These are phyloP conservation scores for Senecio squalidus DNA, from an alignment of 140 eudicot species.

Conservation along the genomic window DNA sequence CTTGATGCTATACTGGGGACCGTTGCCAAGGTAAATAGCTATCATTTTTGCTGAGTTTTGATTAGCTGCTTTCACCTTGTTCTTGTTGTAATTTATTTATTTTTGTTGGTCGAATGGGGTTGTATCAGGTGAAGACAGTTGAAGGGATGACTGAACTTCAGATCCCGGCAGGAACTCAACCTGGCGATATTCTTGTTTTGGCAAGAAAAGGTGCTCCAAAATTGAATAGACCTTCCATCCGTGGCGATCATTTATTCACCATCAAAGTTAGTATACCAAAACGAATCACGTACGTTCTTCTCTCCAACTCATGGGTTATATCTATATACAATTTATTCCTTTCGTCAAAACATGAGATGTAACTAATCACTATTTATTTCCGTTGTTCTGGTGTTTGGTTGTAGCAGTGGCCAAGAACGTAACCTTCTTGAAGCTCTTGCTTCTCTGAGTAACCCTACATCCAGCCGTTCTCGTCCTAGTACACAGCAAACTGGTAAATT, in stretches of 20 bases:
- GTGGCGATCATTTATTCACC: conserved; percentile 91
- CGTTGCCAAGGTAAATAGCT: conserved; percentile 50
- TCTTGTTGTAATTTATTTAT: background rate
- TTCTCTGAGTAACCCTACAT: conserved; percentile 40
- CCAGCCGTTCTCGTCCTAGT: conserved; percentile 47
- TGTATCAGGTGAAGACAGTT: conserved; percentile 84
- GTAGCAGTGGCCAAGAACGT: conserved; percentile 66
- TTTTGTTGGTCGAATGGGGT: conserved; percentile 1
- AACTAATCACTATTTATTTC: background rate
- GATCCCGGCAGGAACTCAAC: conserved; percentile 96
- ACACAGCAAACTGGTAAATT: conserved; percentile 57
- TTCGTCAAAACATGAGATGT: background rate
- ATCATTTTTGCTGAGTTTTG: background rate
- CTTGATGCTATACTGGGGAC: conserved; percentile 94
- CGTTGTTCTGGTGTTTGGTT: conserved; percentile 14
- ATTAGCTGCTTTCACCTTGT: background rate
- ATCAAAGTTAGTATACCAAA: conserved; percentile 87
- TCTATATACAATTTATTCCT: background rate
- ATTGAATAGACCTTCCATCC: conserved; percentile 86
- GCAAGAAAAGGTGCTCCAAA: conserved; percentile 95
- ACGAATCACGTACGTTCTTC: conserved; percentile 57
- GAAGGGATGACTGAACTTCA: conserved; percentile 83
- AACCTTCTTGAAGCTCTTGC: conserved; percentile 93
- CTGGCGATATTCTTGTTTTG: conserved; percentile 92
- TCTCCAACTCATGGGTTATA: background rate